Evolutionary conservation across 1,284 basidiomycete species (phyloP).

Genomic region (Marasmius oreades): DNA sequence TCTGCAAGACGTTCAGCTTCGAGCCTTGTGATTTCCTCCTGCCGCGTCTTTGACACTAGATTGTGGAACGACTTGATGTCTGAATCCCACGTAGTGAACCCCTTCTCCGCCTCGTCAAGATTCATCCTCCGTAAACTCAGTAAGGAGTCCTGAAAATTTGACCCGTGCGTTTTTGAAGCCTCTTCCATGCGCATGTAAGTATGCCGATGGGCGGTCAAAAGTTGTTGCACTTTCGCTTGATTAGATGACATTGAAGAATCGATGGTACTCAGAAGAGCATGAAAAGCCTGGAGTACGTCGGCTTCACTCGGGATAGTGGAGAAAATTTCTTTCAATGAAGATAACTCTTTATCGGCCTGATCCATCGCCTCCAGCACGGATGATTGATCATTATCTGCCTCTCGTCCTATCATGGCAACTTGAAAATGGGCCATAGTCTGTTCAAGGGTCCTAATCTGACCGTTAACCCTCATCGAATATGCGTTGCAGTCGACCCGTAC

Average conservation of each 20-base stretch:
- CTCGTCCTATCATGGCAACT: conserved; percentile 49
- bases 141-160: conserved; percentile 39
- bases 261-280: conserved; percentile 31
- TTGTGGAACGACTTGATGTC: conserved; percentile 35
- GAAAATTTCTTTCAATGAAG: conserved; percentile 29
- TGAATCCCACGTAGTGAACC: conserved; percentile 45
- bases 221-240: conserved; percentile 39
- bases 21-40: conserved; percentile 29
- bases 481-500: conserved; percentile 72
- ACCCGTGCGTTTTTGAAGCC: conserved; percentile 35
- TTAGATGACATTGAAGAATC: conserved; percentile 32
- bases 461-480: conserved; percentile 59
- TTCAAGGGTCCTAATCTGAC: conserved; percentile 47
- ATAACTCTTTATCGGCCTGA: conserved; percentile 34
- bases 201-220: conserved; percentile 49
- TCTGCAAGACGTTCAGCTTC: conserved; percentile 28
- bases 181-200: conserved; percentile 49
- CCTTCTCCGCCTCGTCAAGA: conserved; percentile 48
- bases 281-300: conserved; percentile 30
- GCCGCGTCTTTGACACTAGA: conserved; percentile 32
- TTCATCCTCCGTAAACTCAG: conserved; percentile 41
- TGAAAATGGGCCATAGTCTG: conserved; percentile 46
- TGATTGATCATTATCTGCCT: conserved; percentile 44
- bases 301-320: conserved; percentile 22
- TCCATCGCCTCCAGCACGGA: conserved; percentile 35